These are phyloP conservation scores for Hericium coralloides DNA, from an alignment of 768 basidiomycete genomes.

Conservation along the genomic window DNA sequence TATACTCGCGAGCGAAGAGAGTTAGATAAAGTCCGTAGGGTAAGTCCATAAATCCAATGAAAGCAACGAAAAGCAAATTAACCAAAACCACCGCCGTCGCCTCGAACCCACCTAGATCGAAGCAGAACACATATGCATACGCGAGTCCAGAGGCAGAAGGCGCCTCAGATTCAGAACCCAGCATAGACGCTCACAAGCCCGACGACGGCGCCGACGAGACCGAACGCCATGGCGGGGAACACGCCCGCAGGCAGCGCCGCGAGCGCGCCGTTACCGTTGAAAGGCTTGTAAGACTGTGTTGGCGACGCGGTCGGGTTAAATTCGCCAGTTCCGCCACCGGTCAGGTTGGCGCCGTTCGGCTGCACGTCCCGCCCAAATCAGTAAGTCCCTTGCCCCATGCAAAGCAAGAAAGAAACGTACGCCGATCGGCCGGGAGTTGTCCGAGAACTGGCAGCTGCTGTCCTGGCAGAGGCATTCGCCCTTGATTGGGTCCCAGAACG, in stretches of 20 bases:
- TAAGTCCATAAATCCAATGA: too few relatives aligned
- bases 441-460: slow-evolving; percentile 48
- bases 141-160: too few relatives aligned
- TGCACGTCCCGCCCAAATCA: slow-evolving; percentile 15
- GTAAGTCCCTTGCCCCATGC: too few relatives aligned
- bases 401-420: slow-evolving; percentile 28
- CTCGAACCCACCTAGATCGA: too few relatives aligned
- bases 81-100: too few relatives aligned
- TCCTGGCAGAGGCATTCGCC: slow-evolving; percentile 57
- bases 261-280: slow-evolving; percentile 12
- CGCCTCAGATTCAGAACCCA: not conserved
- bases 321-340: slow-evolving; percentile 53
- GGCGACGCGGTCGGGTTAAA: slow-evolving; percentile 16
- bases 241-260: slow-evolving; percentile 2
- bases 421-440: slow-evolving; percentile 56
- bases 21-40: too few relatives aligned
- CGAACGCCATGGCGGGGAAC: slow-evolving; percentile 3
- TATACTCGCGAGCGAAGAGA: too few relatives aligned
- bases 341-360: slow-evolving; percentile 64
- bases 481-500: slow-evolving; percentile 73
- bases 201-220: slow-evolving; percentile 1
- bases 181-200: slow-evolving; percentile 1
- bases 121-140: too few relatives aligned
- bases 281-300: slow-evolving; percentile 5
- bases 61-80: too few relatives aligned